These are phyloP conservation scores for Thinopyrum elongatum DNA, from an alignment of 176 grass and related monocot species.

Conservation along the genomic window DNA sequence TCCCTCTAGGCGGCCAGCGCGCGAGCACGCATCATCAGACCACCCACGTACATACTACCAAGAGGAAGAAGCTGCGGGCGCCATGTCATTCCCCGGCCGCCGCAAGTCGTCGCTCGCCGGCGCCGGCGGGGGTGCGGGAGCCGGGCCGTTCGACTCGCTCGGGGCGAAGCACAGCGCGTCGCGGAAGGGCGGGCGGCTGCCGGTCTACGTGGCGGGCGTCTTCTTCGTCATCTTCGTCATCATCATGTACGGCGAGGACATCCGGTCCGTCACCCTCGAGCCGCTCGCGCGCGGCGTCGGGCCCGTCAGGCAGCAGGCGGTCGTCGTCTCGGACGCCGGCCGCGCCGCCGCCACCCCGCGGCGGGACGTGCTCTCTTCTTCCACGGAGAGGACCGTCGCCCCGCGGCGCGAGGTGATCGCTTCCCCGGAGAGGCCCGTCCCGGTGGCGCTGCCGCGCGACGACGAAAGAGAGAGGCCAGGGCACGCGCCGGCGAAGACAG, in stretches of 20 bases:
- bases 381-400: neutral
- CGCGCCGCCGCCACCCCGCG: neutral
- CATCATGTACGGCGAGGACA: conserved; percentile 76
- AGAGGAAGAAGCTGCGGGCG: neutral
- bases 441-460: neutral
- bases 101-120: conserved; percentile 43
- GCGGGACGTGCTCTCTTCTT: conserved; percentile 18
- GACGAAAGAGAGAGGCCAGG: neutral
- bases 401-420: neutral
- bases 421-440: neutral
- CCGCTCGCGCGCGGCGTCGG: conserved; percentile 21
- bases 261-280: conserved; percentile 45
- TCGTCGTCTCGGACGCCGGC: neutral
- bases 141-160: conserved; percentile 23
- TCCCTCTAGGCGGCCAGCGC: neutral
- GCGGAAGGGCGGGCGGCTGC: conserved; percentile 52
- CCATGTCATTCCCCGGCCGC: conserved; percentile 45
- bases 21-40: neutral
- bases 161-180: conserved; percentile 22
- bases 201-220: conserved; percentile 46
- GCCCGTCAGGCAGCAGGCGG: neutral
- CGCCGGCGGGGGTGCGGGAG: conserved; percentile 4
- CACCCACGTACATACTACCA: neutral
- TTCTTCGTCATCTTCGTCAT: conserved; percentile 52
- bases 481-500: neutral